phyloP scores from a whole-genome alignment of 495 filamentous ascomycete species.

The Aspergillus saccharolyticus region DNA sequence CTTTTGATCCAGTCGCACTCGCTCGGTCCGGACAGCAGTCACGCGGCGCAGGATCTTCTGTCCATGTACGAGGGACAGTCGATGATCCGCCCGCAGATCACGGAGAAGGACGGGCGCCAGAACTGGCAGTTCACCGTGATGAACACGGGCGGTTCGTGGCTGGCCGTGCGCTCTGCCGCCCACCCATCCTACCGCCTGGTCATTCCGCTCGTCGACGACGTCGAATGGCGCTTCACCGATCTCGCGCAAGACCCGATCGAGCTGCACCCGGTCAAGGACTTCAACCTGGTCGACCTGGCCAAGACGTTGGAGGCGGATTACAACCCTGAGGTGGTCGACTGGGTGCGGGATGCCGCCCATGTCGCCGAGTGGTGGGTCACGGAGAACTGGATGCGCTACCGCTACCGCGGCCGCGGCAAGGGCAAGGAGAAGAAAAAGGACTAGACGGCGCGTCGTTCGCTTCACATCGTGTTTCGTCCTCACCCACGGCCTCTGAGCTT shows the following conservation, averaged over 20 bases:
- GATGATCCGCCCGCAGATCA: slow-evolving; percentile 36
- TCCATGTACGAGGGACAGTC: slow-evolving; percentile 48
- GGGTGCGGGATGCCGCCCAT: slow-evolving; percentile 41
- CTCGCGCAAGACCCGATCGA: slow-evolving; percentile 39
- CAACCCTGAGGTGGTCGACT: slow-evolving; percentile 34
- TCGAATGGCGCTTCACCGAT: slow-evolving; percentile 44
- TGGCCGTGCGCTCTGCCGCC: slow-evolving; percentile 40
- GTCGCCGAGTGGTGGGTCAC: slow-evolving; percentile 41
- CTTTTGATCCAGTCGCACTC: slow-evolving; percentile 43
- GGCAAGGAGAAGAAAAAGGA: background rate
- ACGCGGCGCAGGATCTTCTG: slow-evolving; percentile 35
- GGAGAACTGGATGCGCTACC: slow-evolving; percentile 35
- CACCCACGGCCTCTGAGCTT: too few relatives aligned
- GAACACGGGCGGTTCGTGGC: slow-evolving; percentile 46
- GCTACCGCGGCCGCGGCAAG: slow-evolving; percentile 9
- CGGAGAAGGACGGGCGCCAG: slow-evolving; percentile 32
- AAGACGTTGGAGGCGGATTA: slow-evolving; percentile 26
- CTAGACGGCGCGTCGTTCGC: background rate
- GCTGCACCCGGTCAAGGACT: slow-evolving; percentile 28
- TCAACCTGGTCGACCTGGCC: slow-evolving; percentile 32
- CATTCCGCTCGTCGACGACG: slow-evolving; percentile 41
- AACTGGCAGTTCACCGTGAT: slow-evolving; percentile 49
- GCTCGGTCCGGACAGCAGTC: slow-evolving; percentile 23
- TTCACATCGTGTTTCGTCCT: too few relatives aligned
- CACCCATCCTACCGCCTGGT: slow-evolving; percentile 39